These are phyloP conservation scores for Caloboletus firmus DNA, from an alignment of 1,284 basidiomycete genomes.

Conservation along the genomic window DNA sequence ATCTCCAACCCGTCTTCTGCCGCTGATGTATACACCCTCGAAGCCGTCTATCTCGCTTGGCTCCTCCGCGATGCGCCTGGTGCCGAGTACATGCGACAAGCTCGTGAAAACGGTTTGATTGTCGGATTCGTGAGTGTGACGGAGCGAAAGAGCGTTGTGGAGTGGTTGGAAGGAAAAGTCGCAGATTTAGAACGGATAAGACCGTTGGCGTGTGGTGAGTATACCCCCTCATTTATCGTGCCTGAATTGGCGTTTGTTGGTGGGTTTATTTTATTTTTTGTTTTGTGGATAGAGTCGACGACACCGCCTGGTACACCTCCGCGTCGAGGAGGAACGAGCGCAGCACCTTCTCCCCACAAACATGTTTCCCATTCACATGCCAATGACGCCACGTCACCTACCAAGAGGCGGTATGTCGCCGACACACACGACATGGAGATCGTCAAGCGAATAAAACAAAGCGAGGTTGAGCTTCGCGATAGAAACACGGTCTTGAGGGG, in stretches of 20 bases:
- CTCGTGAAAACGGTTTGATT: conserved; percentile 68
- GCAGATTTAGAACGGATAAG: conserved; percentile 56
- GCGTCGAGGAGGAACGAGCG: conserved; percentile 33
- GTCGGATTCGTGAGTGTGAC: conserved; percentile 83
- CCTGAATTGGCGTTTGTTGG: background rate
- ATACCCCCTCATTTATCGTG: too few relatives aligned
- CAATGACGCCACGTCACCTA: conserved; percentile 46
- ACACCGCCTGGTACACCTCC: conserved; percentile 71
- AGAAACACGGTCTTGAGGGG: conserved; percentile 77
- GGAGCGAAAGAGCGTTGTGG: conserved; percentile 79
- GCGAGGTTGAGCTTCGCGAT: conserved; percentile 74
- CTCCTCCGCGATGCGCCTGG: conserved; percentile 67
- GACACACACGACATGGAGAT: conserved; percentile 77
- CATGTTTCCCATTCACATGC: conserved; percentile 31
- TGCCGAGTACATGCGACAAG: conserved; percentile 86
- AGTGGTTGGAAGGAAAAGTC: conserved; percentile 76
- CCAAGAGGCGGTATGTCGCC: conserved; percentile 77
- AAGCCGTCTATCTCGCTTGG: conserved; percentile 83
- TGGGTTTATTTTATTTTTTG: background rate
- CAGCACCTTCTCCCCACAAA: conserved; percentile 39
- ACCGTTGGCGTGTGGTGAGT: conserved; percentile 53
- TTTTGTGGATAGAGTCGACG: conserved; percentile 40
- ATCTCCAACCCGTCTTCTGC: conserved; percentile 40
- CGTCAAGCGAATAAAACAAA: conserved; percentile 77
- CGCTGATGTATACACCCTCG: conserved; percentile 72